Evolutionary conservation across 2,329 filamentous ascomycete genomes (phyloP).

Genomic region (Sclerotinia borealis): DNA sequence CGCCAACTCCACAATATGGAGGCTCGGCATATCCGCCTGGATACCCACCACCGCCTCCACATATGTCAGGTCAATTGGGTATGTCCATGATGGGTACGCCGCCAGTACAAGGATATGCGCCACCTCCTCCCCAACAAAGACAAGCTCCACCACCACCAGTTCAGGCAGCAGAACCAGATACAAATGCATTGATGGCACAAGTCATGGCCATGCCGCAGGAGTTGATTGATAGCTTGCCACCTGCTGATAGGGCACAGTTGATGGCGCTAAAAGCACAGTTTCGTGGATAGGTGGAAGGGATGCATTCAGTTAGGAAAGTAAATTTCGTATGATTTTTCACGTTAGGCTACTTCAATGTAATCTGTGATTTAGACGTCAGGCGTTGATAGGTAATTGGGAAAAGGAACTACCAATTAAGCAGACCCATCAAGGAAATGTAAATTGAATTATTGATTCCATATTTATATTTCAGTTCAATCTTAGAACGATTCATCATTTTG

Average conservation of each 20-base stretch:
- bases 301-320: neutral
- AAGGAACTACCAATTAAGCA: neutral
- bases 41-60: conserved; percentile 35
- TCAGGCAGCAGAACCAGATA: conserved; percentile 46
- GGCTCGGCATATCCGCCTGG: conserved; percentile 33
- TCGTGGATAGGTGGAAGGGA: conserved; percentile 1
- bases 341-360: neutral
- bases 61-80: conserved; percentile 34
- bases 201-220: conserved; percentile 75
- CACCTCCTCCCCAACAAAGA: conserved; percentile 20
- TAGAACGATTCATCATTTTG: no score
- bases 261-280: conserved; percentile 57
- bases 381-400: neutral
- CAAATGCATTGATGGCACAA: conserved; percentile 71
- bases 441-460: neutral
- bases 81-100: conserved; percentile 38
- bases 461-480: neutral
- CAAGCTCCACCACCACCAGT: conserved; percentile 36
- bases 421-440: neutral
- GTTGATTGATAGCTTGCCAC: conserved; percentile 72
- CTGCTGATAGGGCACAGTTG: conserved; percentile 71
- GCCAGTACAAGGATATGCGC: conserved; percentile 37
- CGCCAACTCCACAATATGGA: conserved; percentile 30
- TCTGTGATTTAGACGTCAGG: neutral
- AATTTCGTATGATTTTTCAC: neutral